A percentile compares a stretch with the other conserved stretches of the same genome.
These are phyloP conservation scores for Scedosporium aurantiacum DNA, from an alignment of 2,329 filamentous ascomycete genomes.

Conservation along the genomic window DNA sequence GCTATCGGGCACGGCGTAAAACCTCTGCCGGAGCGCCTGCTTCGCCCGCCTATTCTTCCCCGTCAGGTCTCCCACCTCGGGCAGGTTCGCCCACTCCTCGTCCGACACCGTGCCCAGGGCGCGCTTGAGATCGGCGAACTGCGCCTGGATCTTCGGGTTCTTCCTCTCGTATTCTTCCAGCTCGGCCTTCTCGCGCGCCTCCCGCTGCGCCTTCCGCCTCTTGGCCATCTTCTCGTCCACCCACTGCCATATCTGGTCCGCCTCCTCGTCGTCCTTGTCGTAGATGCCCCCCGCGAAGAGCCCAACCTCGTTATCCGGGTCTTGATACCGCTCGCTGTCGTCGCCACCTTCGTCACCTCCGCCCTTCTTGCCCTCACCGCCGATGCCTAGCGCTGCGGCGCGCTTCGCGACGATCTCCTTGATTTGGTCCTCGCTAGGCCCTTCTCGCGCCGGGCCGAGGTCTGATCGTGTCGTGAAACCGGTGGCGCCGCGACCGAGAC, in stretches of 20 bases:
- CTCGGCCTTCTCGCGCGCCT: constrained; percentile 86
- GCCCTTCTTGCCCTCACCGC: constrained; percentile 56
- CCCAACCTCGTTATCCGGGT: constrained; percentile 94
- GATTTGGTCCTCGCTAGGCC: constrained; percentile 94
- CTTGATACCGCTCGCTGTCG: constrained; percentile 75
- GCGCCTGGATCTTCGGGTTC: constrained; percentile 95
- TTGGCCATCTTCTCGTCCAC: constrained; percentile 97
- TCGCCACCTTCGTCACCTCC: constrained; percentile 60
- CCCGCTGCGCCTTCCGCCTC: constrained; percentile 78
- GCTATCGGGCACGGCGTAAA: constrained; percentile 95
- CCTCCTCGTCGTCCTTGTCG: constrained; percentile 95
- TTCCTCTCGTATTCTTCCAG: constrained; percentile 91
- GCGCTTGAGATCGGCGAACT: constrained; percentile 92
- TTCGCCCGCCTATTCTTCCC: constrained; percentile 83
- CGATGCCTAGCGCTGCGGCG: constrained; percentile 69
- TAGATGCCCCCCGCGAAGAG: constrained; percentile 92
- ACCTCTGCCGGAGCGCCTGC: constrained; percentile 70
- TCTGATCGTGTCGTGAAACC: constrained; percentile 97
- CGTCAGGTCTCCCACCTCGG: constrained; percentile 92
- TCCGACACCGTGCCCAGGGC: constrained; percentile 80
- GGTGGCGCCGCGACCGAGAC: constrained; percentile 92
- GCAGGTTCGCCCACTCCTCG: constrained; percentile 92
- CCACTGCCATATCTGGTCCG: constrained; percentile 88
- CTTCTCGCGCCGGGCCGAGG: constrained; percentile 86
- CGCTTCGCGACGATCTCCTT: constrained; percentile 94